Conservation (phyloP, 352 stramenopile species). For the Pythium oligandrum region DNA sequence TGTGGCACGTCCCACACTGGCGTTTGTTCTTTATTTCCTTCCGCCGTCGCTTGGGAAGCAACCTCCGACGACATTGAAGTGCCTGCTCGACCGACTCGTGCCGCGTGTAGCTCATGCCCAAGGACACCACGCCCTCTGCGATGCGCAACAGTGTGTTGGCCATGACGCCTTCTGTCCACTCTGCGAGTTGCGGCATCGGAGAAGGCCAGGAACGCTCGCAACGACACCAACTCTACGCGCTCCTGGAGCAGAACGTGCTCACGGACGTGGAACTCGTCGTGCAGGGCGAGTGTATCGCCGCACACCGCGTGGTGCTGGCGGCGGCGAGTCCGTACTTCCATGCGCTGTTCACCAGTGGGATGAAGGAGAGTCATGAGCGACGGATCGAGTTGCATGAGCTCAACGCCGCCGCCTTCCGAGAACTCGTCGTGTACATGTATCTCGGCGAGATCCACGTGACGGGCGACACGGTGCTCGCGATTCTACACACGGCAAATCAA, state of each 20-base stretch:
- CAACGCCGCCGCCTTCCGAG: slow-evolving; percentile 34
- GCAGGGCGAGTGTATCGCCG: slow-evolving; percentile 34
- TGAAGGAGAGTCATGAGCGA: slow-evolving; percentile 45
- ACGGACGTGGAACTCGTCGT: slow-evolving; percentile 66
- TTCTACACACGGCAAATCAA: slow-evolving; percentile 62
- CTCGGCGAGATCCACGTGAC: slow-evolving; percentile 45
- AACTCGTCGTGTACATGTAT: slow-evolving; percentile 70
- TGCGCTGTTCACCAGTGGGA: slow-evolving; percentile 70
- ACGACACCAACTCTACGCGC: slow-evolving; percentile 37
- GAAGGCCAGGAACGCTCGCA: slow-evolving; percentile 12
- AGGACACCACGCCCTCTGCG: background rate
- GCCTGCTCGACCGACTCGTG: background rate
- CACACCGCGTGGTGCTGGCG: slow-evolving; percentile 61
- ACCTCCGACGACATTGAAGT: slow-evolving; percentile 5
- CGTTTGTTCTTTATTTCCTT: slow-evolving; percentile 16
- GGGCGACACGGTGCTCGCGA: slow-evolving; percentile 54
- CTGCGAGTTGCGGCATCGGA: background rate
- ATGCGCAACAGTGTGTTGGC: slow-evolving; percentile 24
- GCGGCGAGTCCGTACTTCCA: slow-evolving; percentile 65
- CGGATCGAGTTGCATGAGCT: slow-evolving; percentile 51
- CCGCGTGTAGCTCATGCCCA: background rate
- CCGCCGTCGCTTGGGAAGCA: background rate
- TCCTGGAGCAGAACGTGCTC: slow-evolving; percentile 41
- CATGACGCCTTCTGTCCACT: slow-evolving; percentile 5
- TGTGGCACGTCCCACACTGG: slow-evolving; percentile 8